Percentiles rank a stretch among this genome's conserved stretches.
phyloP scores from a whole-genome alignment of 305 asterid species.

The Fraxinus nigra region DNA sequence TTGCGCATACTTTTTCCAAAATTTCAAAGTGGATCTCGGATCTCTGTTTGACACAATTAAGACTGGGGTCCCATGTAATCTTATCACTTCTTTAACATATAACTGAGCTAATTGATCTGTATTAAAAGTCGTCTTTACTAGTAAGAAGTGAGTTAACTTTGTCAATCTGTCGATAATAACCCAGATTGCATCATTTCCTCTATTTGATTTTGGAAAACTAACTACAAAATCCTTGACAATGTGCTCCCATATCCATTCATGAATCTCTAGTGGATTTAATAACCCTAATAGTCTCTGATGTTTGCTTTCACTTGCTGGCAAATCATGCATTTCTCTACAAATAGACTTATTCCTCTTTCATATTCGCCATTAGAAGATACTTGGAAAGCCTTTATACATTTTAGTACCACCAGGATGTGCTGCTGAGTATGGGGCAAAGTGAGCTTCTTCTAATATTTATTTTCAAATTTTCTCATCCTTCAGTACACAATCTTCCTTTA shows the following conservation, averaged over 20 bases:
- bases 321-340: no score
- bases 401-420: background rate
- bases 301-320: background rate
- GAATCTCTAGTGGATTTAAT: background rate
- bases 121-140: background rate
- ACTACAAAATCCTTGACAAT: background rate
- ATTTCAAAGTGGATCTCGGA: no score
- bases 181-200: background rate
- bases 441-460: background rate
- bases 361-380: no score
- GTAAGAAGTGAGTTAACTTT: background rate
- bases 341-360: no score
- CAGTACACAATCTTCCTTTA: no score
- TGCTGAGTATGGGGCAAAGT: background rate
- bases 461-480: background rate
- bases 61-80: background rate
- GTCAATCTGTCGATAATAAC: background rate
- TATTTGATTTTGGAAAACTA: background rate
- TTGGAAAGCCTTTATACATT: background rate
- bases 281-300: no score
- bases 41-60: no score
- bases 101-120: background rate
- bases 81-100: background rate
- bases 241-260: background rate
- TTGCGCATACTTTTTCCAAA: no score